Conservation (phyloP, 495 filamentous ascomycete species). For the Penicillium pulvis region DNA sequence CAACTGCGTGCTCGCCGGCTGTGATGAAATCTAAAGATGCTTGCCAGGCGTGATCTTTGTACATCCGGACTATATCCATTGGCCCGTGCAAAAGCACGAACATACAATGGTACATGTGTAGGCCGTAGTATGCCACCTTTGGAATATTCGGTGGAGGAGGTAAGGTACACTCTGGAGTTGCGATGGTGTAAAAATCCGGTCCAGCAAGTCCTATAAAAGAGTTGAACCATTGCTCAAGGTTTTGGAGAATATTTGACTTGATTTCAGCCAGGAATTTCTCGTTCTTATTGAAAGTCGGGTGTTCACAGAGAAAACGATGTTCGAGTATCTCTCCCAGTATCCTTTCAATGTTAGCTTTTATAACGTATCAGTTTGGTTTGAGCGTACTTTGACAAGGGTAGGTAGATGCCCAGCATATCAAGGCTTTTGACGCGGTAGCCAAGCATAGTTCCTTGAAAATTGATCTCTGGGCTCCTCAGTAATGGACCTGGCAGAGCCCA, state of each 20-base stretch:
- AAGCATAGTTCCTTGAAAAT: not conserved
- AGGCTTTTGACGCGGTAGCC: not conserved
- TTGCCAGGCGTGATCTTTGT: slow-evolving; percentile 4
- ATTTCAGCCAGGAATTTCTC: not conserved
- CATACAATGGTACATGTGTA: slow-evolving; percentile 7
- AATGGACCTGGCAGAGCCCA: not conserved
- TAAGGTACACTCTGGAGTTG: slow-evolving; percentile 1
- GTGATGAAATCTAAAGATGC: slow-evolving; percentile 1
- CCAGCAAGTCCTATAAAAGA: not conserved
- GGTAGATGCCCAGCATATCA: slow-evolving; percentile 5
- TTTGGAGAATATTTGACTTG: slow-evolving; percentile 1
- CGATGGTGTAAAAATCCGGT: not conserved
- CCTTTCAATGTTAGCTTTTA: not conserved
- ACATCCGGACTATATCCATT: slow-evolving; percentile 7
- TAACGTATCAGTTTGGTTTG: not conserved
- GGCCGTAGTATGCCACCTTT: slow-evolving; percentile 1
- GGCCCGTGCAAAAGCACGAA: slow-evolving; percentile 1
- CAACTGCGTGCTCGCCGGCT: slow-evolving; percentile 1
- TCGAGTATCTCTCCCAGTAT: slow-evolving; percentile 5
- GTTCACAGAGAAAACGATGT: slow-evolving; percentile 6
- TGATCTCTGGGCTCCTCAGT: not conserved
- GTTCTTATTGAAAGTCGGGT: slow-evolving; percentile 5
- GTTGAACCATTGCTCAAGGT: not conserved
- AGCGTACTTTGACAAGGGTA: not conserved
- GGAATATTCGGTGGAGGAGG: not conserved